Base-by-base conservation (phyloP, 2,329 filamentous ascomycete genomes). In the Leptodontidium sp. region DNA sequence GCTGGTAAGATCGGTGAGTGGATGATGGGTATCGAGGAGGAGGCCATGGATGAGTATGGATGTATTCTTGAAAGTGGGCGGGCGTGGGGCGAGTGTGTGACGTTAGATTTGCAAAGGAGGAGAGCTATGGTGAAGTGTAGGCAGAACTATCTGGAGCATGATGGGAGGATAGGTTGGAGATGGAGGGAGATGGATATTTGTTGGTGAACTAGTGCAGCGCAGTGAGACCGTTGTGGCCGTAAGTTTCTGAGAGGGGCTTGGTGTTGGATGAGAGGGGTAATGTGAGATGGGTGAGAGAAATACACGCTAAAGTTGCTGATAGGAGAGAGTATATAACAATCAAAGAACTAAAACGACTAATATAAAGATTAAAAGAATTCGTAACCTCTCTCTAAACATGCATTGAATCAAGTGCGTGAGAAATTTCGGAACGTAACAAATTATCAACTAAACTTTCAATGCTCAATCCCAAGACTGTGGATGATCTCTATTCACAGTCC, bases 11-110 rank as follows among this genome's bases (percentile, higher is more conserved):
- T 77, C 2, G 71, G 69, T 2, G 63, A 70, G 40, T 76, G 73
- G 72, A 72, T 76, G 32, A 72, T 76, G 66, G 50, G 47, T 7
- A 65, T 77, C 15, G 76, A 77, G 63, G 69, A 73, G 40, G 71
- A 75, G 55, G 69, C 67, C 29, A 70, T 70, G 50, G 69, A 72
- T 64, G 59, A 67, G 14, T 69, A 53, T 62, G 73, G 71, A 11
- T 70, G 66, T 59, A 73, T 75, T 14, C 64, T 66, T 21, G 73
- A 73, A 24, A 47, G 68, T 45, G 50, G 45, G 15, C 67, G 72
- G 38, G 67, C 35, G 7, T 75, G 70, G 68, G 71, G 72, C 1
- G 68, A 74, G 17, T 62, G 55, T 24, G 69, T 75, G 14, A 66
- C 69, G 15, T 43, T 74, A 9, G 68, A 74, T 45, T 47, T 70